Evolutionary conservation across 768 basidiomycete species (phyloP).

Genomic region (Hydnomerulius pinastri): DNA sequence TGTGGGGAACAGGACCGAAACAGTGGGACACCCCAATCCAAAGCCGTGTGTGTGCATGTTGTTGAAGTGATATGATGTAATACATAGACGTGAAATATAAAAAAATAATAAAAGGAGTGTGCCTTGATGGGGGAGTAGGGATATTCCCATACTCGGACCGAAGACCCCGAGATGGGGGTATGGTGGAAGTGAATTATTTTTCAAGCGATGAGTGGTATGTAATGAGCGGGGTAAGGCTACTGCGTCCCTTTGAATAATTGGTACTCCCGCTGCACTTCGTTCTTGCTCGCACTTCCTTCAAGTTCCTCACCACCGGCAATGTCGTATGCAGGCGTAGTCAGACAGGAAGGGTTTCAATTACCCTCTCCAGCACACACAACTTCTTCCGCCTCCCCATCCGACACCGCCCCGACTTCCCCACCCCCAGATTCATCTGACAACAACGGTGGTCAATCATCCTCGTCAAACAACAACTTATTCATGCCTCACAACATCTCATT

Average conservation of each 20-base stretch:
- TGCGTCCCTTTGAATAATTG: not conserved
- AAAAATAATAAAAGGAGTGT: constrained; percentile 15
- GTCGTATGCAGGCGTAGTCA: constrained; percentile 39
- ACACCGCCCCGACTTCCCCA: constrained; percentile 26
- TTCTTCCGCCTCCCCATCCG: constrained; percentile 13
- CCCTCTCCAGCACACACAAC: constrained; percentile 43
- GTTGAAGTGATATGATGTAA: too few relatives aligned
- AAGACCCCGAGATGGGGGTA: constrained; percentile 24
- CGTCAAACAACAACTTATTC: constrained; percentile 34
- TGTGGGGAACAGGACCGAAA: too few relatives aligned
- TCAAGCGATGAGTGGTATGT: constrained; percentile 18
- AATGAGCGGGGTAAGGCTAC: not conserved
- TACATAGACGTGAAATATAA: too few relatives aligned
- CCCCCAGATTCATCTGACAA: constrained; percentile 29
- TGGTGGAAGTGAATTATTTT: constrained; percentile 4
- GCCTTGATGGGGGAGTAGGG: constrained; percentile 11
- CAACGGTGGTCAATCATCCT: constrained; percentile 16
- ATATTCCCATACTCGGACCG: constrained; percentile 35
- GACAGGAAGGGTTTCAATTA: constrained; percentile 76
- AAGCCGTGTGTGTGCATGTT: too few relatives aligned
- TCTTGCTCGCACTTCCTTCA: not conserved
- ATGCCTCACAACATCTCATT: constrained; percentile 47
- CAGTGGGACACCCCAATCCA: too few relatives aligned
- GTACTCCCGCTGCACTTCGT: not conserved
- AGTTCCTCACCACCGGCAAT: constrained; percentile 10